Percentiles rank a stretch among this genome's conserved stretches.
Evolutionary conservation across 2,329 filamentous ascomycete genomes (phyloP).

Genomic region (Cladophialophora immunda): DNA sequence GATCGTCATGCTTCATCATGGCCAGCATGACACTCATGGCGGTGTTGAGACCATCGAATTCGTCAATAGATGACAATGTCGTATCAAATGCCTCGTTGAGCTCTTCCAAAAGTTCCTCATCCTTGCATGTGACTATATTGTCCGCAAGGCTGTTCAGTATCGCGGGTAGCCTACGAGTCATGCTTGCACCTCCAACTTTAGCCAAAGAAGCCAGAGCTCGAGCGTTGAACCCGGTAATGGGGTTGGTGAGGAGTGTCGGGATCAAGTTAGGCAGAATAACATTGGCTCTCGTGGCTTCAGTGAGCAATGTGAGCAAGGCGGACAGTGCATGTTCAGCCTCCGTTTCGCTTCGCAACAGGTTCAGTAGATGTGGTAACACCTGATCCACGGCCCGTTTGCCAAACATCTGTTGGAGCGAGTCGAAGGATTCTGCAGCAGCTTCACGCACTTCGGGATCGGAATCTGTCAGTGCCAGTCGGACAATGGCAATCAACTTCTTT

Average conservation of each 20-base stretch:
- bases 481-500: constrained; percentile 91
- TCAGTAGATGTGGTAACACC: constrained; percentile 90
- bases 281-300: constrained; percentile 91
- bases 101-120: constrained; percentile 77
- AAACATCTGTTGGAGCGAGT: constrained; percentile 89
- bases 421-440: constrained; percentile 95
- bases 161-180: constrained; percentile 87
- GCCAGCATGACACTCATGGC: constrained; percentile 92
- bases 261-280: constrained; percentile 96
- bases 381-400: constrained; percentile 96
- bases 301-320: constrained; percentile 91
- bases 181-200: constrained; percentile 86
- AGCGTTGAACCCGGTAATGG: constrained; percentile 94
- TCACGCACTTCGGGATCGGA: constrained; percentile 89
- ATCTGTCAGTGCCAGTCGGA: constrained; percentile 91
- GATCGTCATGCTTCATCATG: constrained; percentile 91
- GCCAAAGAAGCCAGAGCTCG: constrained; percentile 91
- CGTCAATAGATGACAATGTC: constrained; percentile 90
- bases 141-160: constrained; percentile 96
- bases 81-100: constrained; percentile 85
- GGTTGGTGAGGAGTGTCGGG: constrained; percentile 86
- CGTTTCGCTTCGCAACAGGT: constrained; percentile 82
- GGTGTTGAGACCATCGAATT: constrained; percentile 93
- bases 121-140: constrained; percentile 78
- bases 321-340: constrained; percentile 92